Base-by-base conservation (phyloP, 1,284 basidiomycete genomes). In the Apiotrichum veenhuisii region DNA sequence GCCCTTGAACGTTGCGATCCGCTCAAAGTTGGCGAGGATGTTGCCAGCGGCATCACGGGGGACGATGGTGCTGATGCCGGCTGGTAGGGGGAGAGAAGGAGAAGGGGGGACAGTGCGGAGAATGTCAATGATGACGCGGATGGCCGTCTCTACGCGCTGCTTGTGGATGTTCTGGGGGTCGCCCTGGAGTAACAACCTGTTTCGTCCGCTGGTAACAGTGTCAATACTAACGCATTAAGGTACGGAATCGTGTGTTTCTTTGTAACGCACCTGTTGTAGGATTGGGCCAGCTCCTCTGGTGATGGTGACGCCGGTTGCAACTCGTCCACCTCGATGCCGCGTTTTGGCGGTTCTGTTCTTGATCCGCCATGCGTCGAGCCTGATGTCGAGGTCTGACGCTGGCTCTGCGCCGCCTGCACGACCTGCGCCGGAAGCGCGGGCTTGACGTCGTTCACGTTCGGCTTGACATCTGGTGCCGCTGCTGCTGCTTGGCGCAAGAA, bases 61-160 rank as follows among this genome's bases (percentile, higher is more conserved):
- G 11, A 73, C 57, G 5, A 68, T 20, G 5, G 58, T 52, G 18
- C 59, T 52, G 42, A 56, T 47, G 18, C 69, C 54, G 10, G 58
- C 47, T 7, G 69, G 63, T 26, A 63, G 61, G 12, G 56, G 68
- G 38, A 50, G 46, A 30, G 64, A 65, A 2, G 63, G 61, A 9
- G 69, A 61, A 2, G 64, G 56, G 5, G 73, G 71, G 20, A 72
- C 65, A 36, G 66, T 58, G 48, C 70, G 67, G 12, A 74, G 62
- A 36, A 75, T 59, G 59, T 75, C 73, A 49, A 75, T 60, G 58
- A 74, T 72, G 27, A 73, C 70, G 22, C 73, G 67, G 46, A 75
- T 75, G 42, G 74, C 74, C 3, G 74, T 75, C 54, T 75, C 74
- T 11, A 75, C 74, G 33, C 74, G 61, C 45, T 73, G 72, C 54